These are phyloP conservation scores for Podila horticola DNA, from an alignment of 192 early-diverging fungal species.

Conservation along the genomic window DNA sequence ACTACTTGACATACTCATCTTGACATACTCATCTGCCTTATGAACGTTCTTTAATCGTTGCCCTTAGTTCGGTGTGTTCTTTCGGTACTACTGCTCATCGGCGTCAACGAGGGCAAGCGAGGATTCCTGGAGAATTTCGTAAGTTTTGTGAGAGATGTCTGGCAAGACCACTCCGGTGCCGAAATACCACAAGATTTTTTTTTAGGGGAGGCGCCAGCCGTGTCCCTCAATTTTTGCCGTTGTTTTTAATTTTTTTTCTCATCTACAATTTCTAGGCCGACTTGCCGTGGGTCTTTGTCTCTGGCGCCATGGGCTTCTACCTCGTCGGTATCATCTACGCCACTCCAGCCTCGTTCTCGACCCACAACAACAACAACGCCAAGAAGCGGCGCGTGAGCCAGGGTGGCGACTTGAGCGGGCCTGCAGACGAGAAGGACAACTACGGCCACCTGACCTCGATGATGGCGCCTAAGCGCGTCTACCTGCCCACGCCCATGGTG, in stretches of 20 bases:
- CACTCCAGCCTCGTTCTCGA: slow-evolving; percentile 45
- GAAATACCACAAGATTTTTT: not conserved
- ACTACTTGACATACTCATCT: no score
- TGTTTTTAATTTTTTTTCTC: not conserved
- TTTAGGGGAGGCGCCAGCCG: not conserved
- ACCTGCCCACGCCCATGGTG: slow-evolving; percentile 36
- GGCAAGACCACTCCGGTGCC: not conserved
- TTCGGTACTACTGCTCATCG: slow-evolving; percentile 23
- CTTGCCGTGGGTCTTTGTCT: slow-evolving; percentile 44
- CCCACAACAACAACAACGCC: not conserved
- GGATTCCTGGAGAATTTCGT: slow-evolving; percentile 44
- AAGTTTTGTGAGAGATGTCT: not conserved
- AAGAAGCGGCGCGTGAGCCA: slow-evolving; percentile 22
- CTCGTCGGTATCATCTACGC: slow-evolving; percentile 52
- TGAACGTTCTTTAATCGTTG: not conserved
- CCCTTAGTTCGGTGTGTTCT: slow-evolving; percentile 34
- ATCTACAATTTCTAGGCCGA: slow-evolving; percentile 19
- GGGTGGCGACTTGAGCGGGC: not conserved
- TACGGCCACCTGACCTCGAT: not conserved
- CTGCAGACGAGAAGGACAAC: not conserved
- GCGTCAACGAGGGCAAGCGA: slow-evolving; percentile 33
- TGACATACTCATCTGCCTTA: not conserved
- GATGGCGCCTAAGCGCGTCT: slow-evolving; percentile 32
- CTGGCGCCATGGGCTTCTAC: slow-evolving; percentile 50
- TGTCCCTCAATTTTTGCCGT: not conserved